Percentiles rank a stretch among this genome's conserved stretches.
phyloP scores from a whole-genome alignment of 768 basidiomycete genomes.

The Amanita rubescens region DNA sequence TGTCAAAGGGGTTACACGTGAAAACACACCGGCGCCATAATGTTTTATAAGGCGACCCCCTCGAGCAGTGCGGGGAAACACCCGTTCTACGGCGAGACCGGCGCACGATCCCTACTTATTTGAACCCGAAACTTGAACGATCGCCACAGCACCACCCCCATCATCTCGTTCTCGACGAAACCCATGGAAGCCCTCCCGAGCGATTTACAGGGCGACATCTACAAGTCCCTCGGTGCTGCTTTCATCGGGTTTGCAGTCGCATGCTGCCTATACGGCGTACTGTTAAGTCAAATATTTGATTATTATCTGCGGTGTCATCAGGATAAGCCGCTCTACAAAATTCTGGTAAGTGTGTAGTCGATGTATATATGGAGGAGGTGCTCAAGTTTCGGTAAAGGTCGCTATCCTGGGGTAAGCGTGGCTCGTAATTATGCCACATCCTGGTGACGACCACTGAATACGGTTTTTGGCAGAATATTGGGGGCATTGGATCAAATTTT shows the following conservation, averaged over 20 bases:
- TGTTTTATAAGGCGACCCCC: too few relatives aligned
- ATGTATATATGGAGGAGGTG: background rate
- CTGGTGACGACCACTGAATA: background rate
- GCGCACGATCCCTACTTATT: background rate
- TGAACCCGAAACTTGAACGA: background rate
- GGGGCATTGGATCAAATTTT: slow-evolving; percentile 48
- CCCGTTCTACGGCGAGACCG: too few relatives aligned
- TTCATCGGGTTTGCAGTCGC: slow-evolving; percentile 53
- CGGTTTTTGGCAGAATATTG: slow-evolving; percentile 31
- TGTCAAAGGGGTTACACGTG: too few relatives aligned
- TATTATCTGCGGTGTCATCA: slow-evolving; percentile 50
- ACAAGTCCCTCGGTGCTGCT: slow-evolving; percentile 52
- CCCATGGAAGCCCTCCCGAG: background rate
- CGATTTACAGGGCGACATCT: slow-evolving; percentile 18
- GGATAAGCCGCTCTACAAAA: slow-evolving; percentile 45
- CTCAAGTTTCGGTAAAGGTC: slow-evolving; percentile 23
- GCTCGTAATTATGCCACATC: background rate
- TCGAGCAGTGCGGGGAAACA: too few relatives aligned
- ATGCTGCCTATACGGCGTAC: slow-evolving; percentile 45
- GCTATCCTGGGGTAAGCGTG: slow-evolving; percentile 27
- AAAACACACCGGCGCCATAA: too few relatives aligned
- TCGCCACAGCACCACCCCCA: background rate
- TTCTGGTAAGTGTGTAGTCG: slow-evolving; percentile 32
- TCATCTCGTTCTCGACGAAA: background rate
- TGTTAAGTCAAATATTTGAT: slow-evolving; percentile 44